phyloP scores from a whole-genome alignment of 179 eudicot genomes.

The Nepenthes alata region DNA sequence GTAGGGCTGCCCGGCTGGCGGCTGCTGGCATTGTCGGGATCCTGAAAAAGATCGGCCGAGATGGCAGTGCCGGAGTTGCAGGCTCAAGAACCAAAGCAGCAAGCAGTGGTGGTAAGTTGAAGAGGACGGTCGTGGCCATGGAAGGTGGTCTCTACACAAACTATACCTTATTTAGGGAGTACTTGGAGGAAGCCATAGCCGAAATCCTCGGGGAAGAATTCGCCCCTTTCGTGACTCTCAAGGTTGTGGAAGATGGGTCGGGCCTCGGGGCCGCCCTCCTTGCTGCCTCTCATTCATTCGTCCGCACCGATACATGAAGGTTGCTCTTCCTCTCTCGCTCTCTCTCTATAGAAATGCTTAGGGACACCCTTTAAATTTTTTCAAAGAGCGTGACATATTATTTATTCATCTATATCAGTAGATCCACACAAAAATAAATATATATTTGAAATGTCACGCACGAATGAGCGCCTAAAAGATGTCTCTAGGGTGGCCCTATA shows the following conservation, averaged over 20 bases:
- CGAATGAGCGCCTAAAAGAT: too few relatives aligned
- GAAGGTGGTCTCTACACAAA: conserved; percentile 41
- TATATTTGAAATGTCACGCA: not conserved
- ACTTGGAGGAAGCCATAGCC: conserved; percentile 59
- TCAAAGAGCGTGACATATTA: not conserved
- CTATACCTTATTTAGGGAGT: conserved; percentile 60
- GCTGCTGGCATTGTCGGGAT: conserved; percentile 40
- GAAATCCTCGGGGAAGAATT: conserved; percentile 77
- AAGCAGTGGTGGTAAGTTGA: conserved; percentile 17
- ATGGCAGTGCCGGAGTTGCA: conserved; percentile 54
- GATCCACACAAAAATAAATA: conserved; percentile 22
- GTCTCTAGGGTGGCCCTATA: conserved; percentile 6
- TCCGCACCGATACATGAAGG: conserved; percentile 23
- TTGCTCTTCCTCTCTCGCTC: not conserved
- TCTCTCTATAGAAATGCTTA: too few relatives aligned
- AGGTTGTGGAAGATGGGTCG: conserved; percentile 74
- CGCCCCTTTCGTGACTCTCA: conserved; percentile 43
- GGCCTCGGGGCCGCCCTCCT: conserved; percentile 84
- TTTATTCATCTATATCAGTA: not conserved
- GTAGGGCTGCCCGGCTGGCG: conserved; percentile 32
- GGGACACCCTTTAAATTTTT: not conserved
- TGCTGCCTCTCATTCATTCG: conserved; percentile 52
- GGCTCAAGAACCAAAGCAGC: conserved; percentile 40
- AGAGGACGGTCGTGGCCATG: conserved; percentile 33
- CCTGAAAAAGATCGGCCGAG: conserved; percentile 38